These are phyloP conservation scores for Taphrina flavorubra DNA, from an alignment of 1,139 yeast species.

Conservation along the genomic window DNA sequence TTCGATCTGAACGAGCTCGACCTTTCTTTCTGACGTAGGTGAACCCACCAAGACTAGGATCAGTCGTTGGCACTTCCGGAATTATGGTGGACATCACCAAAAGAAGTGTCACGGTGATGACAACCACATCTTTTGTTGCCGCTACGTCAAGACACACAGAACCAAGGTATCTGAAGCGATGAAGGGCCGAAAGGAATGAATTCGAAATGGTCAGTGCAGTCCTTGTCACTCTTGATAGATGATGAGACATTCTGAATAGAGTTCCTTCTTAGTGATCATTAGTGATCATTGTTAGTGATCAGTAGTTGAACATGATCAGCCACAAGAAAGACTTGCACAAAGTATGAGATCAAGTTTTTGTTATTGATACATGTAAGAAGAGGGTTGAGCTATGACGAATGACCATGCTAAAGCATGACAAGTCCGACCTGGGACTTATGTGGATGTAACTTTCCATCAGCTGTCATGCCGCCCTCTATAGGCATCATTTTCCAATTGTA, in stretches of 20 bases:
- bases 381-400: background rate
- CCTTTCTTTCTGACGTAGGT: slow-evolving; percentile 23
- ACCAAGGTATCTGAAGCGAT: too few relatives aligned
- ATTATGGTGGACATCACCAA: background rate
- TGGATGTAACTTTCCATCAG: slow-evolving; percentile 34
- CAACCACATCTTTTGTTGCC: background rate
- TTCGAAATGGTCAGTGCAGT: too few relatives aligned
- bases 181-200: too few relatives aligned
- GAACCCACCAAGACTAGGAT: slow-evolving; percentile 29
- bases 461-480: slow-evolving; percentile 36
- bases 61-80: slow-evolving; percentile 17
- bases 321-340: too few relatives aligned
- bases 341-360: background rate
- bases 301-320: too few relatives aligned
- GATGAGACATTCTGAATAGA: background rate
- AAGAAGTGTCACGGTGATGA: background rate
- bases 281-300: background rate
- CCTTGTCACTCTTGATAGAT: too few relatives aligned
- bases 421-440: slow-evolving; percentile 29
- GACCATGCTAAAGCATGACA: slow-evolving; percentile 22
- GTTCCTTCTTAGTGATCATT: background rate
- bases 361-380: background rate
- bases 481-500: slow-evolving; percentile 76
- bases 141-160: too few relatives aligned
- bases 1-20: background rate